Evolutionary conservation across 352 stramenopile species (phyloP), one percentile per base, ranked within the genome.

Genomic region (Phytophthora agathidicida): DNA sequence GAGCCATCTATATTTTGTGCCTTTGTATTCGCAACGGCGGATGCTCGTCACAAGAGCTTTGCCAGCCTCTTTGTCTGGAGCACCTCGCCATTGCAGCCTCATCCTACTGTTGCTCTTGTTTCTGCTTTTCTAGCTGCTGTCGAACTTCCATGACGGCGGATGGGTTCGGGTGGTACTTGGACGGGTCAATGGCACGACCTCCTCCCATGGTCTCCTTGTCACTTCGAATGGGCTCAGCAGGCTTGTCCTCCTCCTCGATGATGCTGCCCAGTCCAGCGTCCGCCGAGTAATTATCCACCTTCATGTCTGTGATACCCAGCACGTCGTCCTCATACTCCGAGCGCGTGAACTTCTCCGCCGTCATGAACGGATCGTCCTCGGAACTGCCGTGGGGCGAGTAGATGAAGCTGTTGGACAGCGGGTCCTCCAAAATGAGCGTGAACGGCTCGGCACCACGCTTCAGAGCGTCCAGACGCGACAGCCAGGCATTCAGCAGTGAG

Each of bases 301-400:
- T 89, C 73, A 98, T 98, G 70, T 98, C 93, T 69, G 88, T 79
- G 38, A 99, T 78, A 28, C 94, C 96, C 33, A 99, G 71, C 44
- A 81, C 65, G 56, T 98, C 91, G 68, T 98, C 90, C 60, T 98
- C 91, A 44, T 97, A 92, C 26, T 88, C 71, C 11, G 80, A 89
- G 17, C 96, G 85, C 42, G 75, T 75, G 72, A 97, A 98, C 47
- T 90, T 78, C 60, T 96, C 83, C 8, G 96, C 74, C 11, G 58
- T 77, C 73, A 91, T 83, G 56, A 72, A 73, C 33, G 74, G 71
- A 51, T 91, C 80, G 38, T 86, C 65, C 19, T 87, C 71, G 6
- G 71, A 63, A 41, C 53, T 72, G 32, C 77, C 77, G 20, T 64
- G 72, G 16, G 80, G 80, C 38, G 73, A 89, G 65, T 93, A 94